phyloP scores from a whole-genome alignment of 768 basidiomycete species.

The Cyclocybe aegerita region DNA sequence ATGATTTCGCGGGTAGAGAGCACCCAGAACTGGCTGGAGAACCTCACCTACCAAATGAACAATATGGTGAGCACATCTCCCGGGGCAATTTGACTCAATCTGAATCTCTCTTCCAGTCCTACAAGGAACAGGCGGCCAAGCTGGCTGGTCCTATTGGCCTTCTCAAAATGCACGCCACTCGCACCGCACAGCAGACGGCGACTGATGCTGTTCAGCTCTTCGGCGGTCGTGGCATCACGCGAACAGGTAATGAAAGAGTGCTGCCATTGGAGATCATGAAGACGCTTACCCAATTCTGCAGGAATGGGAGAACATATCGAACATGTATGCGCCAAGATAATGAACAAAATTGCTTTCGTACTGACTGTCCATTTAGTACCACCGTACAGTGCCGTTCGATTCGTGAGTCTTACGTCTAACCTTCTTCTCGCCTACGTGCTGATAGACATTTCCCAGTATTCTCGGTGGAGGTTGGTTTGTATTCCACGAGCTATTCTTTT shows the following conservation, averaged over 20 bases:
- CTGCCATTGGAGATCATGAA: neutral
- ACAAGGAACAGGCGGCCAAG: constrained; percentile 73
- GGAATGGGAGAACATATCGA: constrained; percentile 71
- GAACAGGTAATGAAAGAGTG: constrained; percentile 49
- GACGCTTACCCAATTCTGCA: constrained; percentile 14
- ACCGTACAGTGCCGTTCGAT: constrained; percentile 67
- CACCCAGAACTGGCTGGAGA: constrained; percentile 81
- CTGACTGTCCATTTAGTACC: constrained; percentile 43
- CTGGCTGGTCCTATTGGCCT: constrained; percentile 76
- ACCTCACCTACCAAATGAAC: constrained; percentile 83
- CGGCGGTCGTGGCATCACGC: constrained; percentile 85
- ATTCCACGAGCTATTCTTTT: neutral
- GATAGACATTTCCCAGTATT: constrained; percentile 30
- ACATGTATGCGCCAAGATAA: constrained; percentile 38
- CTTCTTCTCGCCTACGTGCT: neutral
- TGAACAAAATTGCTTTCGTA: constrained; percentile 11
- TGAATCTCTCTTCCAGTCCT: constrained; percentile 35
- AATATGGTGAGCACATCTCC: constrained; percentile 53
- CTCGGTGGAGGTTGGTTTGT: constrained; percentile 59
- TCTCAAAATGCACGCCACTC: constrained; percentile 68
- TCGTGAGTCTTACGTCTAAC: constrained; percentile 34
- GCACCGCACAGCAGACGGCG: constrained; percentile 62
- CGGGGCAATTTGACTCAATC: neutral
- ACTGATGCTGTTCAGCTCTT: constrained; percentile 81
- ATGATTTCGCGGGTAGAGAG: constrained; percentile 73